A percentile compares a stretch with the other conserved stretches of the same genome.
Conservation (phyloP, 192 early-diverging fungal species). For the Linnemannia zychae region DNA sequence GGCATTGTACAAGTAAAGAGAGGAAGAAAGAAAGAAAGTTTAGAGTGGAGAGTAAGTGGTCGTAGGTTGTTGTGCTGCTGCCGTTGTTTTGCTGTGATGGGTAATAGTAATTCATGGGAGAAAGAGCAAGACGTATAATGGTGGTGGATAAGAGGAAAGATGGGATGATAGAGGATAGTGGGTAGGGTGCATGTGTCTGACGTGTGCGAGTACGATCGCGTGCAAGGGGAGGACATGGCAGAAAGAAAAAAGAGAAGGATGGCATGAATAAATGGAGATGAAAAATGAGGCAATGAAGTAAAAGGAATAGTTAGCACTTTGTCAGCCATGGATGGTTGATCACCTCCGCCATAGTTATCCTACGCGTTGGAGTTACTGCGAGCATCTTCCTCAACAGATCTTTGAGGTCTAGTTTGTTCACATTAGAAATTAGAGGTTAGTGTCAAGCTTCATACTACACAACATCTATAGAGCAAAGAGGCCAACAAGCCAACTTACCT, state of each 20-base stretch:
- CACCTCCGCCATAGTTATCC: conserved; percentile 12
- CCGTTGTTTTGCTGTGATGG: neutral
- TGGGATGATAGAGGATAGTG: neutral
- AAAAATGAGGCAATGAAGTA: neutral
- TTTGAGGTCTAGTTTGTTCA: neutral
- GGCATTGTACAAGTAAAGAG: neutral
- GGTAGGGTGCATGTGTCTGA: neutral
- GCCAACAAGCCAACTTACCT: neutral
- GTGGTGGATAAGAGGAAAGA: too few relatives aligned
- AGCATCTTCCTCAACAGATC: conserved; percentile 15
- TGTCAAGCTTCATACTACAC: too few relatives aligned
- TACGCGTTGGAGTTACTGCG: neutral
- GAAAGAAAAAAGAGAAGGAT: too few relatives aligned
- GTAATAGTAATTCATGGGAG: neutral
- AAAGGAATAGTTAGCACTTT: neutral
- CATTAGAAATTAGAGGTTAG: neutral
- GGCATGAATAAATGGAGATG: neutral
- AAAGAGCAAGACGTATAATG: neutral
- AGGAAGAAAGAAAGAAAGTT: neutral
- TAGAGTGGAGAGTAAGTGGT: neutral
- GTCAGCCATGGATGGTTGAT: conserved; percentile 7
- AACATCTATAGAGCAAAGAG: neutral
- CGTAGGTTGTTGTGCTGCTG: neutral
- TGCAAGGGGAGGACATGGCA: neutral
- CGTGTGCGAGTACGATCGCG: neutral